phyloP scores from a whole-genome alignment of 441 rosid species.

The Adansonia gregorii region DNA sequence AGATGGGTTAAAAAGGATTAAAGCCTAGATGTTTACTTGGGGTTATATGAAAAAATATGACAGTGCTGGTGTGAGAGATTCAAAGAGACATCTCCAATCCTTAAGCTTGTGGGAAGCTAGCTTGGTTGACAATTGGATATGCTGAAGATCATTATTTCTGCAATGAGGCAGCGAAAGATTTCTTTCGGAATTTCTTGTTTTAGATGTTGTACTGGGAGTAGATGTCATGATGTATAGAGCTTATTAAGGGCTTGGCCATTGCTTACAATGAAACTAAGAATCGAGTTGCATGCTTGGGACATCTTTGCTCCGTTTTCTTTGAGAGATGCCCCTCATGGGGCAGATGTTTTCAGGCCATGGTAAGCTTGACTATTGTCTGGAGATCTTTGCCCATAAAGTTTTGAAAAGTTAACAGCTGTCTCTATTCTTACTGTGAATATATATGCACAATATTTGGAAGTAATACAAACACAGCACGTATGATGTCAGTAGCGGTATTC shows the following conservation, averaged over 20 bases:
- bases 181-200: constrained; percentile 32
- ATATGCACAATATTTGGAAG: not conserved
- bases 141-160: constrained; percentile 3
- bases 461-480: too few relatives aligned
- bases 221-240: constrained; percentile 29
- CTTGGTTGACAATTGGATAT: not conserved
- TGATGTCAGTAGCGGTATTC: too few relatives aligned
- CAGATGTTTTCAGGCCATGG: not conserved
- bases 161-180: constrained; percentile 30
- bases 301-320: not conserved
- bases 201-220: not conserved
- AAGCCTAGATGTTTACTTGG: not conserved
- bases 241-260: constrained; percentile 19
- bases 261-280: not conserved
- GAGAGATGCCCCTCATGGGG: not conserved
- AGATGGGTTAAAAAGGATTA: constrained; percentile 89
- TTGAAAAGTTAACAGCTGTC: not conserved
- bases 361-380: not conserved
- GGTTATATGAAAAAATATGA: not conserved
- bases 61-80: not conserved
- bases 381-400: not conserved
- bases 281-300: not conserved
- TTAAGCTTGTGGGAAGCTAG: not conserved
- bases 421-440: constrained; percentile 3
- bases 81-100: not conserved